Percentiles rank a stretch among this genome's conserved stretches.
Conservation (phyloP, 2,329 filamentous ascomycete genomes). For the Neonectria coccinea region DNA sequence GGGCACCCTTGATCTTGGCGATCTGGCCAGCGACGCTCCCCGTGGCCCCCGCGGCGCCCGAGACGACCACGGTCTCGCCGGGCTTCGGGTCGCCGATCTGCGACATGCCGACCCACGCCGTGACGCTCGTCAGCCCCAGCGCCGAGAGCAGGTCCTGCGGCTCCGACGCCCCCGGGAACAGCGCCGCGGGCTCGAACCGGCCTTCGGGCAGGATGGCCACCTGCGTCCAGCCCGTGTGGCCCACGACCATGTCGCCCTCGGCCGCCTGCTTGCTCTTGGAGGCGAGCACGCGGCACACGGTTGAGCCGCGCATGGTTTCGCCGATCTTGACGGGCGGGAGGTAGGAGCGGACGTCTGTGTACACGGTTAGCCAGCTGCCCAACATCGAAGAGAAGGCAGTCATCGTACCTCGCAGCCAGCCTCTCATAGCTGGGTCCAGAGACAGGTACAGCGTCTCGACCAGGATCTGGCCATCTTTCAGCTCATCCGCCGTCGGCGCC, state of each 20-base stretch:
- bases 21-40: constrained; percentile 83
- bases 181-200: constrained; percentile 56
- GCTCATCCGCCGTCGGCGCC: constrained; percentile 62
- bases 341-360: constrained; percentile 67
- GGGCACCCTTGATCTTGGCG: constrained; percentile 75
- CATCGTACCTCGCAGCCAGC: constrained; percentile 71
- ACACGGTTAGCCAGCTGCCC: constrained; percentile 18
- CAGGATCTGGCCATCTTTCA: constrained; percentile 74
- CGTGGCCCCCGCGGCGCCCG: constrained; percentile 82
- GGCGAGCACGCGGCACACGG: constrained; percentile 71
- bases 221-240: constrained; percentile 73
- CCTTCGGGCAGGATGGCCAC: constrained; percentile 69
- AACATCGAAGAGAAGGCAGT: no score
- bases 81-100: constrained; percentile 75
- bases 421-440: constrained; percentile 81
- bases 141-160: constrained; percentile 72
- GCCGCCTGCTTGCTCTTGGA: constrained; percentile 67
- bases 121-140: constrained; percentile 76
- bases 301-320: constrained; percentile 74
- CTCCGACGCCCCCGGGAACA: constrained; percentile 55
- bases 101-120: constrained; percentile 80
- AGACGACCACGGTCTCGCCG: constrained; percentile 82
- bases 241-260: constrained; percentile 69
- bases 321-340: constrained; percentile 76
- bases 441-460: constrained; percentile 72